A percentile compares a stretch with the other conserved stretches of the same genome.
phyloP scores from a whole-genome alignment of 1,284 basidiomycete genomes.

The Rhodotorula sp. region DNA sequence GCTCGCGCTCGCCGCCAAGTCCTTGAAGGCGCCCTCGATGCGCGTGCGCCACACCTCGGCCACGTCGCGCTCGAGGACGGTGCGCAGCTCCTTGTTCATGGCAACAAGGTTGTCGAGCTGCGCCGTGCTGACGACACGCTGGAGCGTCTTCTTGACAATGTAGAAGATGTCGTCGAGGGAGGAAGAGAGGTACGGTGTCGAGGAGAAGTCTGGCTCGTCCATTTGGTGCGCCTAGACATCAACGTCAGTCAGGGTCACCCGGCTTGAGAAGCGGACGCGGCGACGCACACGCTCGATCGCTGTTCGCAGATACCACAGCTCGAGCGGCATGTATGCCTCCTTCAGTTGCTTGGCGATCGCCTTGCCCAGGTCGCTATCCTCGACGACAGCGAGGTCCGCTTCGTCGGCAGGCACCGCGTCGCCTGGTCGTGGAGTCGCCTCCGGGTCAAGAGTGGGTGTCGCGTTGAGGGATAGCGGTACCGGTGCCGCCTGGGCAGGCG shows the following conservation, averaged over 20 bases:
- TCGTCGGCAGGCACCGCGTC: slow-evolving; percentile 34
- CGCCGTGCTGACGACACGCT: slow-evolving; percentile 67
- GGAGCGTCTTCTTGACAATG: slow-evolving; percentile 78
- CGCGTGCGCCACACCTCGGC: slow-evolving; percentile 73
- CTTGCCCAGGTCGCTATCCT: slow-evolving; percentile 58
- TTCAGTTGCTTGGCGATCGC: slow-evolving; percentile 69
- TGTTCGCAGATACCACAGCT: slow-evolving; percentile 86
- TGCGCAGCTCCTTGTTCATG: slow-evolving; percentile 65
- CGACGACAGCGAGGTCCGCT: slow-evolving; percentile 52
- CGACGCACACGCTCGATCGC: slow-evolving; percentile 75
- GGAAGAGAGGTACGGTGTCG: slow-evolving; percentile 61
- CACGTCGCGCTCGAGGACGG: slow-evolving; percentile 78
- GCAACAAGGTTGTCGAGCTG: slow-evolving; percentile 62
- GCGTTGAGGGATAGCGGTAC: not conserved
- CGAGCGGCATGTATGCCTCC: slow-evolving; percentile 82
- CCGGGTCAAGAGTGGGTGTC: slow-evolving; percentile 1
- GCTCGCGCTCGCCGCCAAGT: slow-evolving; percentile 16
- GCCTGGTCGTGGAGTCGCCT: not conserved
- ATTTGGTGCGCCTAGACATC: slow-evolving; percentile 54
- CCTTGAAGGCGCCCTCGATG: slow-evolving; percentile 79
- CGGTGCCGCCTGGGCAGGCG: not conserved
- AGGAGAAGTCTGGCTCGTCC: slow-evolving; percentile 64
- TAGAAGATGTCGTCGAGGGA: slow-evolving; percentile 93
- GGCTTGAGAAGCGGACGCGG: slow-evolving; percentile 7
- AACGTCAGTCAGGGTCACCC: slow-evolving; percentile 44